These are phyloP conservation scores for Chaetomium cochliodes DNA, from an alignment of 495 filamentous ascomycete species.

Conservation along the genomic window DNA sequence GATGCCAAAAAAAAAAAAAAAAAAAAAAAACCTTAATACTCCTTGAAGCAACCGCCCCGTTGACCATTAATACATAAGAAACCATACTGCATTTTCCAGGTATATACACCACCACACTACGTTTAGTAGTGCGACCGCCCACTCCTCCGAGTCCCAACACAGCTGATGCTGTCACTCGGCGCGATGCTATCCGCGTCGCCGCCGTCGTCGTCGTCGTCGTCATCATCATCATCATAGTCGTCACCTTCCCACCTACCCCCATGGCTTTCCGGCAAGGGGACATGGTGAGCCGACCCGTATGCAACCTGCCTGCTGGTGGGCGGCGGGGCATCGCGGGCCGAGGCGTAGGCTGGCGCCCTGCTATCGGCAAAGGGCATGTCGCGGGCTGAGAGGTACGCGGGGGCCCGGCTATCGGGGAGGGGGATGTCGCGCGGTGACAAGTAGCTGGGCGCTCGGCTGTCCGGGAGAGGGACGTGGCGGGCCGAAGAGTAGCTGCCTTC, in stretches of 20 bases:
- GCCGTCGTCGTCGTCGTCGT: conserved; percentile 31
- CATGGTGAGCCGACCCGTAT: conserved; percentile 36
- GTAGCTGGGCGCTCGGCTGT: conserved; percentile 7
- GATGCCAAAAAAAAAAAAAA: too few species aligned
- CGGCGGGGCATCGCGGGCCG: conserved; percentile 22
- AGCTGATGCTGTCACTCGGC: conserved; percentile 68
- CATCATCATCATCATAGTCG: conserved; percentile 24
- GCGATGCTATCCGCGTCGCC: conserved; percentile 48
- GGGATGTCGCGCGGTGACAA: conserved; percentile 5
- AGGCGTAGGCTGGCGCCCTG: conserved; percentile 27
- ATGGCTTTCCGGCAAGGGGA: conserved; percentile 53
- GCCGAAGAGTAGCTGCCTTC: conserved; percentile 24
- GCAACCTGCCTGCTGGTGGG: conserved; percentile 37
- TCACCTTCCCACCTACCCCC: conserved; percentile 39
- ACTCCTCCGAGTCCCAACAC: conserved; percentile 52
- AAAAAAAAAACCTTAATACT: too few species aligned
- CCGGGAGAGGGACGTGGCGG: not conserved
- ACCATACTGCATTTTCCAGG: not conserved
- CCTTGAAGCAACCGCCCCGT: not conserved
- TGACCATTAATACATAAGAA: not conserved
- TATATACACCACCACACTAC: not conserved
- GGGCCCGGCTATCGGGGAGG: conserved; percentile 2
- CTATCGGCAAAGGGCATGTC: conserved; percentile 29
- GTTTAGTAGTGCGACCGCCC: not conserved
- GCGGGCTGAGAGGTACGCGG: conserved; percentile 16